Percentiles rank a stretch among this genome's conserved stretches.
Evolutionary conservation across 1,139 yeast genomes (phyloP).

Genomic region (Pichia sp.): DNA sequence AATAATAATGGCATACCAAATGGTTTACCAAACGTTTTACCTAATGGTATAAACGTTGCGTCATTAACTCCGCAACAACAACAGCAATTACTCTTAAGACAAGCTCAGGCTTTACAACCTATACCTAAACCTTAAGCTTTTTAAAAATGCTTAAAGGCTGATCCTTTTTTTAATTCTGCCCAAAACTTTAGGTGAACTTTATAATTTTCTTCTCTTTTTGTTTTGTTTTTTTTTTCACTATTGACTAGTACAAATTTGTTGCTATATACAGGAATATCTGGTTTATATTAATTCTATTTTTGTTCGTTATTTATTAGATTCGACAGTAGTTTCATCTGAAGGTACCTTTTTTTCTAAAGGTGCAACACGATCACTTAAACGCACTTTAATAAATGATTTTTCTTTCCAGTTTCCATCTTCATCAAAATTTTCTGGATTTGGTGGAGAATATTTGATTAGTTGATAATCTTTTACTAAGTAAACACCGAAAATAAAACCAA

Average conservation of each 20-base stretch:
- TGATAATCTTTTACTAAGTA: slow-evolving; percentile 29
- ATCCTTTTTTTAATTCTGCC: not conserved
- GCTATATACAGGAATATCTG: not conserved
- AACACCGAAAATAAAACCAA: slow-evolving; percentile 25
- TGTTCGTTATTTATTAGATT: no score
- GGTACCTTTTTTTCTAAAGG: slow-evolving; percentile 27
- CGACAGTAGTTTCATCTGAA: slow-evolving; percentile 8
- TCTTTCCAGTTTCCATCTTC: slow-evolving; percentile 30
- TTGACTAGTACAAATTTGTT: no score
- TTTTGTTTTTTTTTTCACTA: not conserved
- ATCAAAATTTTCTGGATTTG: slow-evolving; percentile 30
- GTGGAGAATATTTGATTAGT: slow-evolving; percentile 29
- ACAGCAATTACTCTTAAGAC: slow-evolving; percentile 18
- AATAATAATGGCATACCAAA: not conserved
- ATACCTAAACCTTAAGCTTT: not conserved
- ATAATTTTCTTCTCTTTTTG: not conserved
- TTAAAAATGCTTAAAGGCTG: not conserved
- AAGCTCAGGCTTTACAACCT: slow-evolving; percentile 3
- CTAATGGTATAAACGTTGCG: slow-evolving; percentile 6
- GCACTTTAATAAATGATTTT: slow-evolving; percentile 25
- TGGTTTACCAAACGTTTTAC: not conserved
- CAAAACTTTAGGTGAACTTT: not conserved
- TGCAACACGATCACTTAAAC: slow-evolving; percentile 23
- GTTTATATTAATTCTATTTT: not conserved
- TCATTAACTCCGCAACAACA: slow-evolving; percentile 18